Conservation (phyloP, 176 grass and related monocot genomes). For the Oryza glaberrima region DNA sequence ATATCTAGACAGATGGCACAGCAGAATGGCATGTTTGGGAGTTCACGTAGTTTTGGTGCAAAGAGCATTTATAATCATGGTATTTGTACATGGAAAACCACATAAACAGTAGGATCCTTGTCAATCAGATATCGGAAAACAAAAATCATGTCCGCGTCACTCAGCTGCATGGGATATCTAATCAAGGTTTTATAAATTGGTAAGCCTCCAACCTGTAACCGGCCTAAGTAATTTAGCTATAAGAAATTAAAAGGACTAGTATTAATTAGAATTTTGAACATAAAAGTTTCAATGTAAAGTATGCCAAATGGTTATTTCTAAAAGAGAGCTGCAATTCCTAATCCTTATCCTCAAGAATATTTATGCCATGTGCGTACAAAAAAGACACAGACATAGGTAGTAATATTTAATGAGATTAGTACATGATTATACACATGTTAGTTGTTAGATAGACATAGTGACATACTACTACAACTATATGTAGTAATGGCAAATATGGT, state of each 20-base stretch:
- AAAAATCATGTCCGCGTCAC: not conserved
- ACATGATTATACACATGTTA: not conserved
- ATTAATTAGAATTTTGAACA: too few relatives aligned
- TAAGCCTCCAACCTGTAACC: too few relatives aligned
- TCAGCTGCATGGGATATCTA: not conserved
- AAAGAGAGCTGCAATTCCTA: not conserved
- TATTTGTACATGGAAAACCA: not conserved
- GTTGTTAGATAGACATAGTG: not conserved
- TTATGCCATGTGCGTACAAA: not conserved
- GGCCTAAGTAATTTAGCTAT: too few relatives aligned
- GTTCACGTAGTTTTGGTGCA: not conserved
- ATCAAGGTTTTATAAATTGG: too few relatives aligned
- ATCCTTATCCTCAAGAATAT: not conserved
- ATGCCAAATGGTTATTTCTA: not conserved
- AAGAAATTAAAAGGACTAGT: too few relatives aligned
- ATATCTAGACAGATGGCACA: not conserved
- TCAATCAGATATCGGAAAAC: not conserved
- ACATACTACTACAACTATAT: not conserved
- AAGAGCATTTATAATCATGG: not conserved
- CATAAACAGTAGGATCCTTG: not conserved
- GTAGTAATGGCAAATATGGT: not conserved
- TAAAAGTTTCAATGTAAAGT: not conserved
- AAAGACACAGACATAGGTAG: not conserved
- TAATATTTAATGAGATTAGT: not conserved
- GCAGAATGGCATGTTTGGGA: not conserved